Conservation (phyloP, 2,329 filamentous ascomycete genomes). For the Fusarium ambrosium region DNA sequence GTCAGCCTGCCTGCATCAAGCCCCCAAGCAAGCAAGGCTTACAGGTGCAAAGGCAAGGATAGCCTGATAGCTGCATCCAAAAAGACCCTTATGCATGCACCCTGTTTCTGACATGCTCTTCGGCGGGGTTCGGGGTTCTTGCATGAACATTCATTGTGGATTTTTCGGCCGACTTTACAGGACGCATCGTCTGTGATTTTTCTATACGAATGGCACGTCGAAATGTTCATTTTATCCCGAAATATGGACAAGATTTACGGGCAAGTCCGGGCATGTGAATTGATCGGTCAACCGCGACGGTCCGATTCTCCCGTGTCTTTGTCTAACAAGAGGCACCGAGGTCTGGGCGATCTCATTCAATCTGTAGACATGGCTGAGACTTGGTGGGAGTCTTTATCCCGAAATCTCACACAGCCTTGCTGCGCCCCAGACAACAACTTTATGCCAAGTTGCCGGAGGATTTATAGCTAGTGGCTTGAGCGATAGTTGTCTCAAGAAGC, state of each 20-base stretch:
- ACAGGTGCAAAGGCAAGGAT: conserved; percentile 7
- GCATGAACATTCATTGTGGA: conserved; percentile 7
- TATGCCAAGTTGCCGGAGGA: not conserved
- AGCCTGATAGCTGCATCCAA: not conserved
- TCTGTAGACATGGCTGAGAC: not conserved
- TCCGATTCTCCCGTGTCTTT: not conserved
- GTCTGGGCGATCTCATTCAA: not conserved
- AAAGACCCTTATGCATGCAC: conserved; percentile 18
- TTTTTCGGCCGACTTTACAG: not conserved
- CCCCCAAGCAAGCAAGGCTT: not conserved
- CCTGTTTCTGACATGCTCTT: not conserved
- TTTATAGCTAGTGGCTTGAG: not conserved
- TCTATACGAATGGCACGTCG: not conserved
- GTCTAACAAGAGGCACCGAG: not conserved
- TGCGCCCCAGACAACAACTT: not conserved
- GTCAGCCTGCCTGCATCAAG: conserved; percentile 6
- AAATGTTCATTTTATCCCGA: not conserved
- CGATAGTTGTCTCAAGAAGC: not conserved
- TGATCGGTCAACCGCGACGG: not conserved
- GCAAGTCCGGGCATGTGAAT: not conserved
- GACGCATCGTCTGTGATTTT: not conserved
- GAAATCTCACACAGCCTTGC: not conserved
- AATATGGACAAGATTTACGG: not conserved
- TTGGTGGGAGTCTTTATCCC: not conserved
- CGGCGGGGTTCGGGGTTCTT: too few species aligned